phyloP scores from a whole-genome alignment of 73 alveolate genomes.

The Paramecium bursaria region DNA sequence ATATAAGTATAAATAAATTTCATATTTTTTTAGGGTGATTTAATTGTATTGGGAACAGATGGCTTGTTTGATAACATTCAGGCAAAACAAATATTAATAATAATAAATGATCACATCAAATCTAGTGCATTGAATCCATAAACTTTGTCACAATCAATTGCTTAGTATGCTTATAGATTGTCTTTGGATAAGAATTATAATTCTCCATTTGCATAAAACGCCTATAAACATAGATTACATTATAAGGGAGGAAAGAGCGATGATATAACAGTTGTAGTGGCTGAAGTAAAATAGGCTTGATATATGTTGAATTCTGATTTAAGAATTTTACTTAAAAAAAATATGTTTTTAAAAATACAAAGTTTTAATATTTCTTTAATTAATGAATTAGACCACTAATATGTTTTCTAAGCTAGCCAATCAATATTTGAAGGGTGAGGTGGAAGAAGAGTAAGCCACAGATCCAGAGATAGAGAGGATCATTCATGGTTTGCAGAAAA shows the following conservation, averaged over 20 bases:
- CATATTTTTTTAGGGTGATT: slow-evolving; percentile 50
- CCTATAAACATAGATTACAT: not conserved
- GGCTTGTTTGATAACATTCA: slow-evolving; percentile 40
- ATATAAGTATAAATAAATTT: too few relatives aligned
- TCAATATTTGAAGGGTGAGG: slow-evolving; percentile 49
- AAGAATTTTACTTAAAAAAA: too few relatives aligned
- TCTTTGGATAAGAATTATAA: slow-evolving; percentile 2
- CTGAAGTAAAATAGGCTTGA: too few relatives aligned
- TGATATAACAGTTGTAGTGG: slow-evolving; percentile 82
- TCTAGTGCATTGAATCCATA: slow-evolving; percentile 73
- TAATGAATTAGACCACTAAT: slow-evolving; percentile 56
- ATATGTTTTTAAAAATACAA: too few relatives aligned
- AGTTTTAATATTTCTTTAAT: too few relatives aligned
- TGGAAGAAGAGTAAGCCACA: slow-evolving; percentile 25
- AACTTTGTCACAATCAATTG: slow-evolving; percentile 18
- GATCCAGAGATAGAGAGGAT: slow-evolving; percentile 50
- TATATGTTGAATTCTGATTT: too few relatives aligned
- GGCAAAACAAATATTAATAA: not conserved
- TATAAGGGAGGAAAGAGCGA: slow-evolving; percentile 79
- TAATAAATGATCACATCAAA: slow-evolving; percentile 40
- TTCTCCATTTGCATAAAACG: slow-evolving; percentile 30
- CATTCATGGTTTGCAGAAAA: slow-evolving; percentile 41
- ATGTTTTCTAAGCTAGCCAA: slow-evolving; percentile 28
- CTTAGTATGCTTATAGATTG: slow-evolving; percentile 36
- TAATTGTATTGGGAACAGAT: slow-evolving; percentile 48